Base-by-base conservation (phyloP, 2,329 filamentous ascomycete species). In the Calonectria crousiana region DNA sequence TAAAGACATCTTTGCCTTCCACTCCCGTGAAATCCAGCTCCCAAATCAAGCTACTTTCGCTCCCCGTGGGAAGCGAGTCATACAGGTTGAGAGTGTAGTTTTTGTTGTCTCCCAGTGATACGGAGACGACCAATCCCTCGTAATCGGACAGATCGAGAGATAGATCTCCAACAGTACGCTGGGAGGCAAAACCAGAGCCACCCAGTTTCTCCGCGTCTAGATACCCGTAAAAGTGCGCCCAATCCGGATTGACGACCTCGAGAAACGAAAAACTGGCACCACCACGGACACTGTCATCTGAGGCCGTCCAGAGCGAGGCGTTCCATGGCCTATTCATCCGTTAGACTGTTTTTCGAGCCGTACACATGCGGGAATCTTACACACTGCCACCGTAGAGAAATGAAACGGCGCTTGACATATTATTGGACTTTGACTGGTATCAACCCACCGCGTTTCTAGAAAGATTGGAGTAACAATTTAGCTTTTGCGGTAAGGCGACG, bases 131-230 rank as follows among this genome's bases (percentile, higher is more conserved):
- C 16, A 65, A 26, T 3, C 60, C 60, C 26, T 65, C 60, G 6
- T 65, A 65, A 14, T 32, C 41, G 38, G 60, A 65, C 16, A 65
- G 60, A 28, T 65, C 60, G 4, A 65, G 26, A 30, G 60, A 28
- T 4, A 65, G 11, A 23, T 65, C 41, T 5, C 60, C 38, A n/a
- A 65, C 32, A 18, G 65, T 67, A 11, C 49, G 49, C 49, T 67
- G 65, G 4, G 65, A 67, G 11, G 65, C 65, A 67, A 67, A 67
- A 2, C 65, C 65, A n/a, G 65, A 51, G 26, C 23, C 49, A 28
- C 65, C 65, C 16, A 67, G 26, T 14, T 28, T 67, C 20, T 67
- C 49, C 1, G n/a, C 28, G 26, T 67, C 65, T 9, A 67, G 49
- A 34, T 53, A 30, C 6, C 65, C 65, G 14, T 52, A 53, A 23